These are phyloP conservation scores for Trypanosomatidae sp. DNA, from an alignment of 208 protist genomes.

Conservation along the genomic window DNA sequence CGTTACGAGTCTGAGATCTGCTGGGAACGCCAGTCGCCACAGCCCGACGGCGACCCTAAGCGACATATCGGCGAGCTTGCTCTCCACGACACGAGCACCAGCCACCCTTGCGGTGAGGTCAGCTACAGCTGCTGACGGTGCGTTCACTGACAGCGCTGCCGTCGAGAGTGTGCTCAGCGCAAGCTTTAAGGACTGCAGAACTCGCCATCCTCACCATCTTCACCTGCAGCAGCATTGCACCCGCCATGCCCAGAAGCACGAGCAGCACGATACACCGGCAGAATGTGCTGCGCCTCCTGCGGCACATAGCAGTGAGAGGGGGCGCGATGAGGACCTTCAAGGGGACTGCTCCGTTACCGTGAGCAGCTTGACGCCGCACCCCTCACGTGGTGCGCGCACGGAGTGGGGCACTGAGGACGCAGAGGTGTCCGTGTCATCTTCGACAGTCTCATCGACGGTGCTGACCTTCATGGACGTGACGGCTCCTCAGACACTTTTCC, in stretches of 20 bases:
- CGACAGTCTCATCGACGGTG: background rate
- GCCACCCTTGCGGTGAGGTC: background rate
- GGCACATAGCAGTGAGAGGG: background rate
- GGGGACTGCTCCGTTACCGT: slow-evolving; percentile 17
- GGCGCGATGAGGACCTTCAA: background rate
- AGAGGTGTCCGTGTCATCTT: slow-evolving; percentile 13
- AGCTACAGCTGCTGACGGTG: background rate
- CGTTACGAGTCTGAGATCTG: slow-evolving; percentile 15
- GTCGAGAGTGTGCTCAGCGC: background rate
- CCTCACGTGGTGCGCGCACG: background rate
- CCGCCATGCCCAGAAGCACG: background rate
- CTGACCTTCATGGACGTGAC: background rate
- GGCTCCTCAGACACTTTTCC: background rate
- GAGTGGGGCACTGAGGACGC: slow-evolving; percentile 4
- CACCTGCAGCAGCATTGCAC: background rate
- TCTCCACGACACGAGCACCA: slow-evolving; percentile 28
- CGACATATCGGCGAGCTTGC: slow-evolving; percentile 30
- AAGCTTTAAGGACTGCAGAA: background rate
- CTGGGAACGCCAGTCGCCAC: slow-evolving; percentile 4
- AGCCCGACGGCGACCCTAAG: slow-evolving; percentile 26
- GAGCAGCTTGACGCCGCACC: slow-evolving; percentile 28
- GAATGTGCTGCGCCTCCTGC: background rate
- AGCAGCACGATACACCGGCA: background rate
- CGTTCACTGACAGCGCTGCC: background rate
- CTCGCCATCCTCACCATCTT: background rate